Base-by-base conservation (phyloP, 495 filamentous ascomycete species). In the Pyrenula aspistea region DNA sequence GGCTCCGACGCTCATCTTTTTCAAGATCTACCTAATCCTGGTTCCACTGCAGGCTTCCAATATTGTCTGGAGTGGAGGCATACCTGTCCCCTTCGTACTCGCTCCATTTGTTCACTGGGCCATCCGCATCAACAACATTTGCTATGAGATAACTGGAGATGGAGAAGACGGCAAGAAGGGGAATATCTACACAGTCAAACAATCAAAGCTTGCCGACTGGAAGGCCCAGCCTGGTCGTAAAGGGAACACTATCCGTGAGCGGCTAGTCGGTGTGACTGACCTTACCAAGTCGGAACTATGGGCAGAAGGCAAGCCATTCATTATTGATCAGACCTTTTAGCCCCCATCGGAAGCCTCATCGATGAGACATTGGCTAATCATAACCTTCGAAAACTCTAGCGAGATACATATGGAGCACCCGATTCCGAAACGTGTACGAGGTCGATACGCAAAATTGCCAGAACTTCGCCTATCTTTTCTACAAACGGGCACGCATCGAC, bases 351-450 rank as follows among this genome's bases (percentile, higher is more conserved):
- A 20, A 1, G 31, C 19, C 25, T 51, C 49, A n/a, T 56, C 21
- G 36, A 61, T 54, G 12, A 36, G 49, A 56, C 53, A 61, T 49
- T 22, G n/a, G n/a, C n/a, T n/a, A n/a, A n/a, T n/a, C n/a, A n/a
- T n/a, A n/a, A n/a, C n/a, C n/a, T n/a, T n/a, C n/a, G n/a, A n/a
- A n/a, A n/a, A n/a, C 4, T 42, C 31, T 42, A 42, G 31, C 31
- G 4, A 4, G 31, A 42, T 15, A 42, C 31, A 42, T 42, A 4
- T 42, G 31, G 31, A 42, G 15, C 8, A 42, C 31, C 8, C 31
- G 31, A 42, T 42, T 42, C 31, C 8, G 31, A 4, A 42, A 42
- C 15, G 15, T 15, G 8, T 42, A 42, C 31, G 15, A 42, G 31
- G 31, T 42, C 8, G 31, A 42, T 42, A 42, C 31, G 8, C 31